phyloP scores from a whole-genome alignment of 352 stramenopile genomes.

The Thalassiosira sp. region DNA sequence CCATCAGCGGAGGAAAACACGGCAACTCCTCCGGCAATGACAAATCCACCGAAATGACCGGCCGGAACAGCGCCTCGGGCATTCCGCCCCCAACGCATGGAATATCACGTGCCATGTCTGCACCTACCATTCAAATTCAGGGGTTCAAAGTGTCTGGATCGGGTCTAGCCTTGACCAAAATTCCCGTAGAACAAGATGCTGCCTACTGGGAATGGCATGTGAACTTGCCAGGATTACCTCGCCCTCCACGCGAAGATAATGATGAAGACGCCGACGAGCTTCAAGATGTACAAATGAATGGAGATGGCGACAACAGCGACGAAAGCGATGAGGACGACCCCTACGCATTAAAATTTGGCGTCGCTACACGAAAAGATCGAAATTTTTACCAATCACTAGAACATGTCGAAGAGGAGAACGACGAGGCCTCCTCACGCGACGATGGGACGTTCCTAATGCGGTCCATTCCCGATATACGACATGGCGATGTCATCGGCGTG shows the following conservation, averaged over 20 bases:
- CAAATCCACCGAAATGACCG: constrained; percentile 50
- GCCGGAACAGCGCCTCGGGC: constrained; percentile 5
- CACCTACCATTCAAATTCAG: constrained; percentile 44
- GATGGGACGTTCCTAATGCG: constrained; percentile 72
- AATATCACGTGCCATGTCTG: constrained; percentile 47
- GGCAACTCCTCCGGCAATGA: neutral
- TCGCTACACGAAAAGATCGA: constrained; percentile 69
- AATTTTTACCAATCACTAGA: constrained; percentile 68
- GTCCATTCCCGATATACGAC: constrained; percentile 53
- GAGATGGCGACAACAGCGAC: constrained; percentile 11
- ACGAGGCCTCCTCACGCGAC: constrained; percentile 28
- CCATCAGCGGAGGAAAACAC: constrained; percentile 36
- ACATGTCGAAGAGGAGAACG: constrained; percentile 53
- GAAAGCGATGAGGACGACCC: constrained; percentile 10
- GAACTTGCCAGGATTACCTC: constrained; percentile 24
- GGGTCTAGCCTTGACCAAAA: constrained; percentile 60
- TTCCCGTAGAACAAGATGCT: constrained; percentile 76
- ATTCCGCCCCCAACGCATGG: constrained; percentile 24
- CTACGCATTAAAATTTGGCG: constrained; percentile 75
- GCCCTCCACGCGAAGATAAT: constrained; percentile 24
- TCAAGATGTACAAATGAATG: constrained; percentile 43
- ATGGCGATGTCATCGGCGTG: constrained; percentile 72
- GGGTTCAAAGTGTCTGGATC: constrained; percentile 38
- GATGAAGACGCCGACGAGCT: too few species aligned
- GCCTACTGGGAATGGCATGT: constrained; percentile 80